Conservation (phyloP, 768 basidiomycete genomes). For the Termitomyces sp. region DNA sequence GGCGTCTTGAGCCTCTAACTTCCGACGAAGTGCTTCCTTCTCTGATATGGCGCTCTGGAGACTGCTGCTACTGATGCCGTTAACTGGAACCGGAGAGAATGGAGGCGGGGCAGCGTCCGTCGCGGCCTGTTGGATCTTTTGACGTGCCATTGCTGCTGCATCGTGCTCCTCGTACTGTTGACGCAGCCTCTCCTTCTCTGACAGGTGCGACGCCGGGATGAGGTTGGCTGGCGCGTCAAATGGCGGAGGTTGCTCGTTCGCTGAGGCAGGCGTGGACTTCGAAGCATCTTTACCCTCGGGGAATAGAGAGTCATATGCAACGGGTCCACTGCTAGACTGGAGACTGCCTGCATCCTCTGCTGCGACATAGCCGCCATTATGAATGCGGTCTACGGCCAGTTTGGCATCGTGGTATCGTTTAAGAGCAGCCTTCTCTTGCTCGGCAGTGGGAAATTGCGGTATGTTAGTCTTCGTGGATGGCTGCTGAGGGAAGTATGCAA, state of each 20-base stretch:
- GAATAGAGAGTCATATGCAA: conserved; percentile 61
- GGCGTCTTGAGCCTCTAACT: conserved; percentile 53
- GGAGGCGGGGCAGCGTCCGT: conserved; percentile 15
- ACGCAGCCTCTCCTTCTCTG: conserved; percentile 70
- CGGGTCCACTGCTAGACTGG: conserved; percentile 32
- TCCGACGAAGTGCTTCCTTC: conserved; percentile 53
- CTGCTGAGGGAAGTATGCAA: conserved; percentile 8
- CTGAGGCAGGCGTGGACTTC: conserved; percentile 18
- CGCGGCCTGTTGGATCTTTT: conserved; percentile 12
- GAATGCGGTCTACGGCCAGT: conserved; percentile 60
- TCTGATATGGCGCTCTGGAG: conserved; percentile 31
- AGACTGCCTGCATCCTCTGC: conserved; percentile 10
- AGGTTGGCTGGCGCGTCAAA: conserved; percentile 39
- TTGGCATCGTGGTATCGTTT: conserved; percentile 67
- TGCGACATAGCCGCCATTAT: conserved; percentile 26
- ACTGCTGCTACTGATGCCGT: conserved; percentile 7
- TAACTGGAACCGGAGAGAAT: conserved; percentile 10
- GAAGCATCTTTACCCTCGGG: conserved; percentile 29
- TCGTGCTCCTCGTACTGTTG: conserved; percentile 65
- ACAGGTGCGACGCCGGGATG: conserved; percentile 32
- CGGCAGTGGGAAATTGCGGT: conserved; percentile 57
- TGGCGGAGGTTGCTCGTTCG: conserved; percentile 44
- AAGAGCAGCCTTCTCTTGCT: conserved; percentile 72
- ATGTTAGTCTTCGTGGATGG: conserved; percentile 17
- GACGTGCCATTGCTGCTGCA: conserved; percentile 38